Evolutionary conservation across 768 basidiomycete genomes (phyloP).

Genomic region (Lactarius evosmus): DNA sequence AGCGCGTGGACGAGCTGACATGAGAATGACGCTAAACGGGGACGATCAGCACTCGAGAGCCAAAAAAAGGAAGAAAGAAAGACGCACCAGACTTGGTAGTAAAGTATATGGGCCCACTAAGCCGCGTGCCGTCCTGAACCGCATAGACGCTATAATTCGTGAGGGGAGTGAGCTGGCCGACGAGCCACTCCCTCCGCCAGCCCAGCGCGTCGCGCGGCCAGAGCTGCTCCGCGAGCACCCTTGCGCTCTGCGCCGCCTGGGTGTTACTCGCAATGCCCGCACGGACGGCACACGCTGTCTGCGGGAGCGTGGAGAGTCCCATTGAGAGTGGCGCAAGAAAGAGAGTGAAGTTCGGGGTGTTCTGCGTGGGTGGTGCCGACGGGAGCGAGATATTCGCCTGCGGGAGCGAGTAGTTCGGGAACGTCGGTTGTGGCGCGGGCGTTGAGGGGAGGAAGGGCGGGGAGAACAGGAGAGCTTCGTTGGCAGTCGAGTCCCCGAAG

Average conservation of each 20-base stretch:
- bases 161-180: slow-evolving; percentile 53
- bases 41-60: slow-evolving; percentile 9
- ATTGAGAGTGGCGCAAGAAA: slow-evolving; percentile 51
- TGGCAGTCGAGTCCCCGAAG: slow-evolving; percentile 71
- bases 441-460: slow-evolving; percentile 44
- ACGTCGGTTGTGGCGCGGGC: slow-evolving; percentile 42
- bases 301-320: slow-evolving; percentile 42
- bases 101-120: slow-evolving; percentile 69
- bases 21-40: slow-evolving; percentile 51
- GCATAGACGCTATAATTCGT: slow-evolving; percentile 82
- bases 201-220: slow-evolving; percentile 60
- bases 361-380: slow-evolving; percentile 36
- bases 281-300: slow-evolving; percentile 59
- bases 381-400: slow-evolving; percentile 50
- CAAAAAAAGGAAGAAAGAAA: background rate
- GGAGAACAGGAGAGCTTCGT: slow-evolving; percentile 71
- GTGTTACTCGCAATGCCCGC: slow-evolving; percentile 30
- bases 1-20: slow-evolving; percentile 70
- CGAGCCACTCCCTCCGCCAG: slow-evolving; percentile 66
- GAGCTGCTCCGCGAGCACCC: slow-evolving; percentile 42
- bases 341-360: slow-evolving; percentile 50
- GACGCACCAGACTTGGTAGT: slow-evolving; percentile 58
- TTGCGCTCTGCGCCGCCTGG: slow-evolving; percentile 17
- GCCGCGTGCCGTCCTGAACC: slow-evolving; percentile 50
- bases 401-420: slow-evolving; percentile 76